Evolutionary conservation across 257 asterid species (phyloP).

Genomic region (Solanum bulbocastanum): DNA sequence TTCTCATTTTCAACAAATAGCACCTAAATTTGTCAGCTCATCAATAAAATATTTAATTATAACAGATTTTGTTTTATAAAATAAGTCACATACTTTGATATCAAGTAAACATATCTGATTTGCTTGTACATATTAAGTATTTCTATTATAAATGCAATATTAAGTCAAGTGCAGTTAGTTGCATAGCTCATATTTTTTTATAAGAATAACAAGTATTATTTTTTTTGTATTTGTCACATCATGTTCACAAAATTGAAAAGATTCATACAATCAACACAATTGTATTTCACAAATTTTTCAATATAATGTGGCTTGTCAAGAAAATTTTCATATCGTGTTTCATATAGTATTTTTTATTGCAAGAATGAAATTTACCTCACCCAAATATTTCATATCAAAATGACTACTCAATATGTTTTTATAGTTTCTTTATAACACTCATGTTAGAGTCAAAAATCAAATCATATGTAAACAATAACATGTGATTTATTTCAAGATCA

Average conservation of each 20-base stretch:
- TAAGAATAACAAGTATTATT: too few species aligned
- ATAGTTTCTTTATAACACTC: background rate
- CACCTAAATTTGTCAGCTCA: background rate
- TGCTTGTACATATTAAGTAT: background rate
- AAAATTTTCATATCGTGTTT: background rate
- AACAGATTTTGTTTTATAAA: too few species aligned
- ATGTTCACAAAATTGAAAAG: background rate
- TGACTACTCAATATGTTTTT: too few species aligned
- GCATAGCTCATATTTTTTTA: too few species aligned
- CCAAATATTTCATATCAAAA: background rate
- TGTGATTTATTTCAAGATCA: too few species aligned
- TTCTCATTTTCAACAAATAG: too few species aligned
- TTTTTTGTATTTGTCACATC: background rate
- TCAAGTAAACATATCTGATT: background rate
- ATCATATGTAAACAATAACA: too few species aligned
- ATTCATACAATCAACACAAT: background rate
- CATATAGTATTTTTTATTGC: too few species aligned
- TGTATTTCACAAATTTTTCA: too few species aligned
- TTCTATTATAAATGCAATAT: background rate
- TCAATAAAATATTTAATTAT: too few species aligned
- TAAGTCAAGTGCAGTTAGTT: too few species aligned
- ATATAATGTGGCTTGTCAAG: background rate
- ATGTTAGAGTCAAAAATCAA: background rate
- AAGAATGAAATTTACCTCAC: background rate
- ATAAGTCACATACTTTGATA: too few species aligned